Base-by-base conservation (phyloP, 176 grass and related monocot genomes). In the Saccharum spontaneum region DNA sequence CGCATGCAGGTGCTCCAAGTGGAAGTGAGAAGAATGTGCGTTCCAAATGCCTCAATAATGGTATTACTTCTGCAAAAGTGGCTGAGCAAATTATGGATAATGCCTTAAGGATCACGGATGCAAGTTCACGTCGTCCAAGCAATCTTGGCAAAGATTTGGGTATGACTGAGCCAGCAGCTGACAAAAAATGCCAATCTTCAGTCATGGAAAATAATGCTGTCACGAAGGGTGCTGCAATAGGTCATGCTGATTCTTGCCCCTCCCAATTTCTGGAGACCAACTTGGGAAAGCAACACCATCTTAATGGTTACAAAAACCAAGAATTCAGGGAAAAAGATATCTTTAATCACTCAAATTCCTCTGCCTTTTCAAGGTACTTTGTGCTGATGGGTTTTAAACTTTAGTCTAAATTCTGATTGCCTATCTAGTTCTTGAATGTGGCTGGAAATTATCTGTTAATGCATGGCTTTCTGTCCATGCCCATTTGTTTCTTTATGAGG, bases 341-440 rank as follows among this genome's bases (percentile, higher is more conserved):
- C 39, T 87, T 94, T 44, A 99, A 92, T 85, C 94, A 99, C 86
- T 99, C 97, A 8, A 87, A 92, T 86, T 92, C 82, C 55, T 99
- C 97, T 83, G 91, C 90, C 60, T 97, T 99, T 80, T 94, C 89
- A 18, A 98, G 93, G 93, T 98, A 89, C 45, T 64, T 16, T 3
- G 26, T 88, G 13, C 72, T 77, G 55, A 69, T 78, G 61, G 11
- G 9, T 39, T 85, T 65, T 20, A 33, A 70, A 37, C 54, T 77
- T 76, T 75, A n/a, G 69, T 81, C 40, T 18, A 24, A 62, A 45
- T 60, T 54, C 1, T 45, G 5, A 31, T 75, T 75, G 60, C 18
- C 28, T 37, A 37, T 13, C 34, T 76, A 57, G 16, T 90, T 77
- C 59, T 39, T 73, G 15, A 71, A 48, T 79, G 9, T 6, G n/a